Evolutionary conservation across 148 eudicot species (phyloP), one percentile per base, ranked within the genome.

Genomic region (Rhododendron henanense): DNA sequence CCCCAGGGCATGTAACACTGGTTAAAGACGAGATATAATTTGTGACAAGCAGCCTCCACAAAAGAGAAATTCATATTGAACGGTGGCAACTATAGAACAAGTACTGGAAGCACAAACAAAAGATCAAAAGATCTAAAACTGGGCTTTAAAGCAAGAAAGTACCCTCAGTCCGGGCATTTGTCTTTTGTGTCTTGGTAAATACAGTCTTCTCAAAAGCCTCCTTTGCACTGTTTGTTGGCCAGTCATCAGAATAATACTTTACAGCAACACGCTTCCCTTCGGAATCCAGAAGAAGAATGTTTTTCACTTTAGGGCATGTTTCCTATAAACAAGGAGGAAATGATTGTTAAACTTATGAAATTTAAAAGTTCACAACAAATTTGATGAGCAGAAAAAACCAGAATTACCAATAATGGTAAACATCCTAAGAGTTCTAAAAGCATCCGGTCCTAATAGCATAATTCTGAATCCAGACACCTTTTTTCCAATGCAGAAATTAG

Each of bases 231-330:
- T 89, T 89, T 78, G 92, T 89, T 1, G 88, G 88, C 92, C 92
- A 90, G 25, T 90, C 91, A 86, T 89, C 91, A 25, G 92, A 61
- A 69, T 50, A 90, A 61, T 89, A 90, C 87, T 89, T 90, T 50
- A 71, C 90, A 37, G 92, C 92, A 25, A 90, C 82, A 48, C 92
- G 92, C 41, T 89, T 90, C 84, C 92, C 92, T 41, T 90, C 88
- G 9, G 91, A 84, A 86, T 90, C 92, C 85, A 90, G 67, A 39
- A 90, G 77, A 67, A 90, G 87, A 77, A 90, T 89, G 82, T 84
- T 90, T 84, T 87, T 90, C 21, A 90, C 86, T 37, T 65, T 71
- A 10, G 92, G 92, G 82, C 92, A 89, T 25, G 87, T 63, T 53
- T 89, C 92, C 92, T 90, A 84, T 65, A 67, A 84, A 84, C 51